Evolutionary conservation across 805 yeast species (phyloP).

Genomic region (Candida ficus): DNA sequence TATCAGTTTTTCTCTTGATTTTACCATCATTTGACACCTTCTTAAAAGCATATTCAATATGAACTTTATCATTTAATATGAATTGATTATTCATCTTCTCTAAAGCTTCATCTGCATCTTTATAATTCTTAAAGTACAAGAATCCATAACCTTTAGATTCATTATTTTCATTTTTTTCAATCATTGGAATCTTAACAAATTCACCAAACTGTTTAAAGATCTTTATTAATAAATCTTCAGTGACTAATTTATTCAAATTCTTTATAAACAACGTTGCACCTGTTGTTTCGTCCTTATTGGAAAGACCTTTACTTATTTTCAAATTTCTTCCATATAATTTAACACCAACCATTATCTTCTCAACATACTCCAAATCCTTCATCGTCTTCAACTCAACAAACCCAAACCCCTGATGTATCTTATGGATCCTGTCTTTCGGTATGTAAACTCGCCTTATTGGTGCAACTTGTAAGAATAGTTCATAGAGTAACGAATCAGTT

Average conservation of each 20-base stretch:
- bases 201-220: slow-evolving; percentile 63
- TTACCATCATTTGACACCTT: slow-evolving; percentile 15
- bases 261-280: slow-evolving; percentile 71
- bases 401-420: slow-evolving; percentile 80
- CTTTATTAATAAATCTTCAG: slow-evolving; percentile 46
- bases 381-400: slow-evolving; percentile 65
- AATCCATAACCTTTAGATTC: slow-evolving; percentile 61
- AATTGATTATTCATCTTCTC: slow-evolving; percentile 61
- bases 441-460: slow-evolving; percentile 67
- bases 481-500: slow-evolving; percentile 68
- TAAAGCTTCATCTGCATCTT: slow-evolving; percentile 67
- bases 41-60: slow-evolving; percentile 64
- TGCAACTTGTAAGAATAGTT: slow-evolving; percentile 79
- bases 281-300: slow-evolving; percentile 10
- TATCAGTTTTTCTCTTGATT: slow-evolving; percentile 63
- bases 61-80: slow-evolving; percentile 60
- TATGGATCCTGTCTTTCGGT: slow-evolving; percentile 72
- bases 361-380: slow-evolving; percentile 67
- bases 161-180: slow-evolving; percentile 44
- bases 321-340: slow-evolving; percentile 57
- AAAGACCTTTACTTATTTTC: slow-evolving; percentile 48
- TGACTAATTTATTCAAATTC: slow-evolving; percentile 62
- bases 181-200: slow-evolving; percentile 42
- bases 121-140: slow-evolving; percentile 58
- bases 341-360: slow-evolving; percentile 53